Base-by-base conservation (phyloP, 78 protist species). In the Dictyostelium brefeldianum region DNA sequence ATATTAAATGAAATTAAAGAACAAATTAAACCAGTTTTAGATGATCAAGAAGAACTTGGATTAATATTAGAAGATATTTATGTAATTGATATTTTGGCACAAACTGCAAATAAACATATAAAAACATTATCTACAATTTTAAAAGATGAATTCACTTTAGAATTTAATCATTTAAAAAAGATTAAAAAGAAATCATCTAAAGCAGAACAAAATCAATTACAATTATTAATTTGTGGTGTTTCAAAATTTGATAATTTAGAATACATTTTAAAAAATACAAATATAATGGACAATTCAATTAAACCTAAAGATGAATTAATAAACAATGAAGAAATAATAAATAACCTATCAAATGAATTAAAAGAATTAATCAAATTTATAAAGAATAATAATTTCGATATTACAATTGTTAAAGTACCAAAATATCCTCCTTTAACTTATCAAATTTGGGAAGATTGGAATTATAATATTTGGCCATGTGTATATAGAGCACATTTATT, bases 401-500 rank as follows among this genome's bases (percentile, higher is more conserved):
- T 84, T 11, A 54, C 51, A 36, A 59, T 59, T 22, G 81, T 27
- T 48, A 56, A 84, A 25, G 46, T 74, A 47, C 81, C 92, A 47
- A 71, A 47, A 73, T 71, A 74, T 59, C 81, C 81, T 41, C 92
- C 92, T 25, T 46, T 84, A 10, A 41, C 56, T 7, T 59, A 84
- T 57, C 62, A 56, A 57, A 27, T 57, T 25, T 84, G 81, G 81
- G 31, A 29, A 15, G 82, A 74, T 5, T 56, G 78, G 82, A 84
- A 84, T 47, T 73, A 73, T 75, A 74, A 74, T 46, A 46, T 84
- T 31, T 84, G 92, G 92, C 92, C 92, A 47, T 53, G 80, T 43
- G 51, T 48, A 20, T 84, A 9, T 48, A 84, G 62, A 75, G 73
- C 65, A n/a, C 92, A 84, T 59, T 20, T 17, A 25, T 84, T 84